Evolutionary conservation across 345 rosid genomes (phyloP).

Genomic region (Salix viminalis): DNA sequence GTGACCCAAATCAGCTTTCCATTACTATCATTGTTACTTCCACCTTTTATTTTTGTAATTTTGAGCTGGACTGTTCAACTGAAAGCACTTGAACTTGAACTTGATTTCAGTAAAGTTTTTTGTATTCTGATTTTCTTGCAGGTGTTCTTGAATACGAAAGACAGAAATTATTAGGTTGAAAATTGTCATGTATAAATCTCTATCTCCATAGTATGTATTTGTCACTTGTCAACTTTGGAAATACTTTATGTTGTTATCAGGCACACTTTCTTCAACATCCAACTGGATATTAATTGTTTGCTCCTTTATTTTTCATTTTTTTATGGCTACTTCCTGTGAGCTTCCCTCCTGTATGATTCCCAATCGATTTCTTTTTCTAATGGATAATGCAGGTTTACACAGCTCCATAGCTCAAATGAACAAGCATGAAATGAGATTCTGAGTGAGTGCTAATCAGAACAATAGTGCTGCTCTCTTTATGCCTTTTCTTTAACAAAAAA

Average conservation of each 20-base stretch:
- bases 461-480: slow-evolving; percentile 8
- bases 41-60: too few species aligned
- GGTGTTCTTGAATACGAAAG: background rate
- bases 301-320: too few species aligned
- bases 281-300: too few species aligned
- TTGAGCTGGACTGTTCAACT: background rate
- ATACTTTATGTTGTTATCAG: too few species aligned
- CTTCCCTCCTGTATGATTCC: background rate
- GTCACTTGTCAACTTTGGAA: too few species aligned
- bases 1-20: too few species aligned
- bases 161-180: too few species aligned
- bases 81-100: background rate
- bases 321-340: background rate
- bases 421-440: background rate
- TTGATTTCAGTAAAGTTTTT: background rate
- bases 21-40: too few species aligned
- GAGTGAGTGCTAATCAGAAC: background rate
- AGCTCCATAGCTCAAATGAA: background rate
- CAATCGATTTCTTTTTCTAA: background rate
- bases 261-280: too few species aligned
- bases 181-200: too few species aligned
- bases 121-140: background rate
- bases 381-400: background rate
- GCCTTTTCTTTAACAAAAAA: slow-evolving; percentile 18
- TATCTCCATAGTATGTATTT: too few species aligned